Base-by-base conservation (phyloP, 164 flowering plant species). In the Echeveria elegans region DNA sequence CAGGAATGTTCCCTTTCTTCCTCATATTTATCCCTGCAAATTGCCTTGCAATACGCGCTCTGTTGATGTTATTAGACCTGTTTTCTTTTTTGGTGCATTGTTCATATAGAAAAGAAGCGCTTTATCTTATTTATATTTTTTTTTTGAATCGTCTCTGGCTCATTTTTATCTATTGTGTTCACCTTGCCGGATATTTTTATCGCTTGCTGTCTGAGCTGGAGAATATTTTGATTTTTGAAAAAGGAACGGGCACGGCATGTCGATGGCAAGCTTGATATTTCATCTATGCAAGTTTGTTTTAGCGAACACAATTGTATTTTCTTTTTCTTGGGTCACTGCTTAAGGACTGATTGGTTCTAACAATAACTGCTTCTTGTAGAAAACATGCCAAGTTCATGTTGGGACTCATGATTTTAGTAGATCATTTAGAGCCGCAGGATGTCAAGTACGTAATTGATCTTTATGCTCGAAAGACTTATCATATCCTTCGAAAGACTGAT, bases 241-340 rank as follows among this genome's bases (percentile, higher is more conserved):
- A 91, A 81, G 72, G 96, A 87, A 24, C 84, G 96, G 9, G 97
- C 90, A 30, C 91, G 99, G 99, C 97, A 94, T 81, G 85, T 88
- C 32, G 73, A 83, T 19, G 86, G 83, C 65, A 81, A 86, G 36
- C 72, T 94, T 9, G 77, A 94, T 84, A 65, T 89, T 69, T 66
- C 32, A 67, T 79, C 93, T 12, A 91, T 94, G 96, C 88, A 89
- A 93, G 98, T 89, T 53, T 16, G 64, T 19, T 3, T 36, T 23
- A 19, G 29, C 28, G 26, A 71, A 28, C 6, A 24, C 11, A 50
- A 50, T 21, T 50, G 7, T 50, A 7, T 50, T 21, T 12, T 12
- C 0, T 47, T 6, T 16, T 21, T n/a, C 28, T 28, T 31, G 38
- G 36, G 31, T 31, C 5, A n/a, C 3, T 21, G 23, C 4, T 30